Base-by-base conservation (phyloP, 2,329 filamentous ascomycete species). In the Teratosphaeria gauchensis region DNA sequence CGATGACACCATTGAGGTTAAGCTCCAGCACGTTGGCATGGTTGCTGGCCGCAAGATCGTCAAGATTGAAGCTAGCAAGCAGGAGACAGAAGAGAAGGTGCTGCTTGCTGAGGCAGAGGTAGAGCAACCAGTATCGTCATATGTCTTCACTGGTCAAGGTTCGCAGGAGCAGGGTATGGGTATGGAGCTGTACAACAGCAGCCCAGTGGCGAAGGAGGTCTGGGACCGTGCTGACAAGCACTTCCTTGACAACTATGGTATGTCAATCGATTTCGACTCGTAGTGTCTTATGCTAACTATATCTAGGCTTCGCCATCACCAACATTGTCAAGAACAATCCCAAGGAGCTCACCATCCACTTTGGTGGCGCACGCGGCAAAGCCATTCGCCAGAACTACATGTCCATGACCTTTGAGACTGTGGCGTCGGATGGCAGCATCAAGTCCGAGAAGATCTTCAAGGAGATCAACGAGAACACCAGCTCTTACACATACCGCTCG, bases 391-490 rank as follows among this genome's bases (percentile, higher is more conserved):
- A 96, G 72, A 99, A 99, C 77, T 99, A 99, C 81, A 97, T 97
- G 88, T 87, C 92, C 61, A 99, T 99, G 94, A 97, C 92, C 54
- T 99, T 97, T 76, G 94, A 99, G 80, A 95, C 92, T n/a, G 91
- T 99, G 56, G 88, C 88, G 60, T 79, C 89, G 1, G 94, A 99
- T 73, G 94, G 94, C 30, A 84, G 84, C 38, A 91, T 96, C 79
- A 97, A 96, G 77, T 96, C 94, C 0, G 94, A 99, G 81, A 95
- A 92, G 78, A 99, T 99, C 72, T 99, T 99, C 84, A 97, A 99
- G 80, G 92, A 95, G 70, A 92, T 99, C 68, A 84, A 88, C 69
- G 94, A 97, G 77, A 87, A 82, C 72, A 97, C 92, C 1, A 89
- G 89, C 5, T 97, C 89, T 0, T 99, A 99, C 81, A 99, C 94